These are phyloP conservation scores for Kondoa malvinella DNA, from an alignment of 768 basidiomycete genomes.

Conservation along the genomic window DNA sequence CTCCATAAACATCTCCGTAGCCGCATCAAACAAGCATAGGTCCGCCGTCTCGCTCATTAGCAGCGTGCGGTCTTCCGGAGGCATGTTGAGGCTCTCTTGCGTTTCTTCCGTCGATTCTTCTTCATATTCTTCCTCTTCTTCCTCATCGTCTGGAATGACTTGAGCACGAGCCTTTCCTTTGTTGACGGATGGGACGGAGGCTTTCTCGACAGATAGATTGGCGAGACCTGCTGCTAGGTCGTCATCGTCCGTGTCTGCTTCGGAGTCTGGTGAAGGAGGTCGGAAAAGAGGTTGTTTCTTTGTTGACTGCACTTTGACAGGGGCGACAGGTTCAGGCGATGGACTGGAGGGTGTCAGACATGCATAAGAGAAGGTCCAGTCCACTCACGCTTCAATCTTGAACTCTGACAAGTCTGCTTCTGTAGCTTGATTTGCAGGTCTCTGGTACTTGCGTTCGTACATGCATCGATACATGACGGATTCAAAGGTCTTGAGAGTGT, in stretches of 20 bases:
- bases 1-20: constrained; percentile 35
- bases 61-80: constrained; percentile 19
- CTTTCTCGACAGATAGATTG: neutral
- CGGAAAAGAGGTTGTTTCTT: constrained; percentile 23
- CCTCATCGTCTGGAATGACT: neutral
- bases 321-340: neutral
- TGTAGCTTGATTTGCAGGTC: constrained; percentile 47
- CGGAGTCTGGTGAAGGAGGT: constrained; percentile 11
- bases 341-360: constrained; percentile 19
- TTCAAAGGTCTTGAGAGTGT: constrained; percentile 60
- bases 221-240: constrained; percentile 20
- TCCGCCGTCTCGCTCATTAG: constrained; percentile 28
- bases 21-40: constrained; percentile 35
- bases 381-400: constrained; percentile 51
- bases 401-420: constrained; percentile 62
- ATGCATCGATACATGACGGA: constrained; percentile 88
- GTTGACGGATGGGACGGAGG: neutral
- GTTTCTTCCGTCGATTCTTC: constrained; percentile 26
- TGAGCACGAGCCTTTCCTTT: neutral
- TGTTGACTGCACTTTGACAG: neutral
- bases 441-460: constrained; percentile 80
- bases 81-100: constrained; percentile 29
- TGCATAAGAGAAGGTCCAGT: constrained; percentile 29
- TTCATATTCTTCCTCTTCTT: constrained; percentile 15
- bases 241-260: constrained; percentile 12